phyloP scores from a whole-genome alignment of 805 yeast species.

The Myxozyma mucilagina region DNA sequence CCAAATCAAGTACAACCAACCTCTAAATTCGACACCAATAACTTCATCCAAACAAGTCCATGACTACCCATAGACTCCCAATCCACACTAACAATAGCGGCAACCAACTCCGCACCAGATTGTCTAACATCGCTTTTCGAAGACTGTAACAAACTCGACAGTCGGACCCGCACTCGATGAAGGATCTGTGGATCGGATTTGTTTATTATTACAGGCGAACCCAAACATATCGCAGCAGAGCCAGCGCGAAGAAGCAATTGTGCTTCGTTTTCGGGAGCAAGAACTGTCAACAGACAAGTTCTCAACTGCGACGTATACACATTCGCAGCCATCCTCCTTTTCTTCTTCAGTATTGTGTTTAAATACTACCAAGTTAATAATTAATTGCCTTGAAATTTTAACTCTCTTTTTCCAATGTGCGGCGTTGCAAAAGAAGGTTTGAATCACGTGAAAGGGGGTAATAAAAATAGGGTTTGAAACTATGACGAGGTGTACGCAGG shows the following conservation, averaged over 20 bases:
- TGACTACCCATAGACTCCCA: constrained; percentile 29
- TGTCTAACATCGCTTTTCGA: background rate
- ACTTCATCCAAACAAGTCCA: constrained; percentile 26
- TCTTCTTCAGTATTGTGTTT: background rate
- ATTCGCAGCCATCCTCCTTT: background rate
- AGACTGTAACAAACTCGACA: constrained; percentile 27
- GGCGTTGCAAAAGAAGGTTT: background rate
- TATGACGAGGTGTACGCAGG: background rate
- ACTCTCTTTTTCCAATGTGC: background rate
- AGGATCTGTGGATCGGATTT: constrained; percentile 14
- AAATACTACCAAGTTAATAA: background rate
- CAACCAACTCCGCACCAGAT: constrained; percentile 22
- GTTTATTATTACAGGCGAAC: constrained; percentile 10
- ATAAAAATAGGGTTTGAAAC: background rate
- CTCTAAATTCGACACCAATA: constrained; percentile 17
- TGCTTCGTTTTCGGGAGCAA: constrained; percentile 22
- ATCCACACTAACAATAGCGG: constrained; percentile 12
- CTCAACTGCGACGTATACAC: constrained; percentile 10
- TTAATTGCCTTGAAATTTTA: background rate
- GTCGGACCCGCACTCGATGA: constrained; percentile 26
- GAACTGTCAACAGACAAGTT: constrained; percentile 13
- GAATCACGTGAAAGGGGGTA: constrained; percentile 11
- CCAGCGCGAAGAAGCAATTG: constrained; percentile 14
- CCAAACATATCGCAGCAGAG: constrained; percentile 7
- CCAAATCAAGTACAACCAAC: background rate